A percentile compares a stretch with the other conserved stretches of the same genome.
These are phyloP conservation scores for Lyophyllum semitale DNA, from an alignment of 768 basidiomycete genomes.

Conservation along the genomic window DNA sequence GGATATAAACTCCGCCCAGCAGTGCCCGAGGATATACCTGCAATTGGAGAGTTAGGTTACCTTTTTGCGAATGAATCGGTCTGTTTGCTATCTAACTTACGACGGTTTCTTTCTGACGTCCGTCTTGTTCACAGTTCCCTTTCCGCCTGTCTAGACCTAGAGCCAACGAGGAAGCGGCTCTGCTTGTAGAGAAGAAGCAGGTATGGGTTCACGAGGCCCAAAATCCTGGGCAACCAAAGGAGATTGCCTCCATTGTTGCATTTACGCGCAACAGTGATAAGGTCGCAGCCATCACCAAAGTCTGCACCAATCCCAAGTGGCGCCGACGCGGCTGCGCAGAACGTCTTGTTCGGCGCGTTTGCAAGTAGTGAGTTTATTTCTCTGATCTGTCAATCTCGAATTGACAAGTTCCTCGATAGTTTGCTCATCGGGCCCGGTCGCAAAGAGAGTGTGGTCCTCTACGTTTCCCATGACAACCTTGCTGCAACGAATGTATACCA, in stretches of 20 bases:
- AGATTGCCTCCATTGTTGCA: slow-evolving; percentile 68
- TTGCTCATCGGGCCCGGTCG: slow-evolving; percentile 23
- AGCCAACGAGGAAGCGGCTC: slow-evolving; percentile 52
- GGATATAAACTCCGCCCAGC: slow-evolving; percentile 48
- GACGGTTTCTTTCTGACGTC: neutral
- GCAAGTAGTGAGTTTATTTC: slow-evolving; percentile 44
- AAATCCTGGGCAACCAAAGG: slow-evolving; percentile 18
- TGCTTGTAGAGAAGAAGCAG: slow-evolving; percentile 45
- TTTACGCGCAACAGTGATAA: slow-evolving; percentile 59
- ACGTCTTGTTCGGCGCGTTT: slow-evolving; percentile 60
- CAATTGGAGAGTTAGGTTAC: slow-evolving; percentile 49
- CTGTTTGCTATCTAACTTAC: slow-evolving; percentile 22
- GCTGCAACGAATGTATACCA: slow-evolving; percentile 60
- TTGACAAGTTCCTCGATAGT: slow-evolving; percentile 22
- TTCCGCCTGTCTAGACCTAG: slow-evolving; percentile 45
- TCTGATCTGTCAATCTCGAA: neutral
- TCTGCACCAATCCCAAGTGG: slow-evolving; percentile 59
- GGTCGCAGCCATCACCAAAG: slow-evolving; percentile 71
- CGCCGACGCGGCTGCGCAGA: slow-evolving; percentile 59
- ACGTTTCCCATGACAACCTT: slow-evolving; percentile 59
- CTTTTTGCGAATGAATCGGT: slow-evolving; percentile 64
- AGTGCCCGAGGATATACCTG: slow-evolving; percentile 30
- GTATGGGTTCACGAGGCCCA: slow-evolving; percentile 66
- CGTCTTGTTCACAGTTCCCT: slow-evolving; percentile 39
- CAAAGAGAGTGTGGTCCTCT: slow-evolving; percentile 60